Conservation (phyloP, 2,329 filamentous ascomycete genomes). For the Chaetomium sp. region DNA sequence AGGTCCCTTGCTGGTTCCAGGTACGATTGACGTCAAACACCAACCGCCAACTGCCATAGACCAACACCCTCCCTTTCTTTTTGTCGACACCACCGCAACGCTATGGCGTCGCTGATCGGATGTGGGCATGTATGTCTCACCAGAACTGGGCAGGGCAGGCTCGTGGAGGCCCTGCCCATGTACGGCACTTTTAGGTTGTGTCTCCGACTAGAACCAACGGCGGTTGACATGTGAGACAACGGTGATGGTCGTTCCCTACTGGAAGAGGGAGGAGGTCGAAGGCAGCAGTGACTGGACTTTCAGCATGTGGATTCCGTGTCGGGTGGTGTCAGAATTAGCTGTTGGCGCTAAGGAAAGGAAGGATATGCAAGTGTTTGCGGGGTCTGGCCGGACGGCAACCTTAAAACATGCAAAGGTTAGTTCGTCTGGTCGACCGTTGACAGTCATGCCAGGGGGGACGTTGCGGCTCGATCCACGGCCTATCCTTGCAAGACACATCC, state of each 20-base stretch:
- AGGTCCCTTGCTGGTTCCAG: background rate
- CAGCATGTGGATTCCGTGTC: background rate
- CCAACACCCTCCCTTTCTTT: background rate
- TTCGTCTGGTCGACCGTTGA: background rate
- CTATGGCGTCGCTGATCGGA: conserved; percentile 11
- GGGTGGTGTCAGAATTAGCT: background rate
- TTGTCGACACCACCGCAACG: background rate
- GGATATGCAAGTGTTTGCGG: background rate
- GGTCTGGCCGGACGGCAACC: background rate
- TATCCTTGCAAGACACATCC: background rate
- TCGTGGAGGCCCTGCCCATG: background rate
- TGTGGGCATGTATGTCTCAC: conserved; percentile 15
- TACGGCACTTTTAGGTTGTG: background rate
- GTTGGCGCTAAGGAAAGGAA: conserved; percentile 1
- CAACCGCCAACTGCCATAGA: background rate
- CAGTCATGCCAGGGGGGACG: background rate
- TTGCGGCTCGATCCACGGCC: background rate
- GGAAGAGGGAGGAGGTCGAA: background rate
- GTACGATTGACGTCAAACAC: background rate
- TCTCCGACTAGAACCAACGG: background rate
- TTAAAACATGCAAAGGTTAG: conserved; percentile 1
- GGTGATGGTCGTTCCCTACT: background rate
- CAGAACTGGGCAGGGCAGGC: background rate
- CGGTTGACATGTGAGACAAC: conserved; percentile 2
- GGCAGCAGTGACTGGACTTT: background rate